phyloP scores from a whole-genome alignment of 177 flowering plant species.

The Vitis hybrid region DNA sequence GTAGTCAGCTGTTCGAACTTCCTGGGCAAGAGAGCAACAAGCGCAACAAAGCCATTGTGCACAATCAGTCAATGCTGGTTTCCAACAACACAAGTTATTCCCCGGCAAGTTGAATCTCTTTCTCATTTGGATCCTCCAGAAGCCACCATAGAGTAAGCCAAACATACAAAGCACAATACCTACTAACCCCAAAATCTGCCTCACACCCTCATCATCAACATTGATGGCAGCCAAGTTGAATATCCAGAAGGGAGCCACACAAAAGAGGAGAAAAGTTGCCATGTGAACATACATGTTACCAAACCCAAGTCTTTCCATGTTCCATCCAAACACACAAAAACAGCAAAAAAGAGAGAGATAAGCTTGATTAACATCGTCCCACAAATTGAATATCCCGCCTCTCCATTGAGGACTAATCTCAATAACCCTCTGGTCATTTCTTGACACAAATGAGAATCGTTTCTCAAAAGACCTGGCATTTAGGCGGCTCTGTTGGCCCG shows the following conservation, averaged over 20 bases:
- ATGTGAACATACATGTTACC: conserved; percentile 96
- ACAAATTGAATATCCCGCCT: conserved; percentile 75
- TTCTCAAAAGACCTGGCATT: conserved; percentile 44
- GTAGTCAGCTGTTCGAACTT: conserved; percentile 75
- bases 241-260: conserved; percentile 87
- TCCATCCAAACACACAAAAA: conserved; percentile 95
- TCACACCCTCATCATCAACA: conserved; percentile 58
- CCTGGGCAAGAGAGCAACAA: conserved; percentile 91
- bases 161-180: conserved; percentile 75
- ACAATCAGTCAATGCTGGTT: conserved; percentile 67
- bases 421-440: conserved; percentile 37
- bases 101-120: conserved; percentile 78
- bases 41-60: conserved; percentile 86
- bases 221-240: conserved; percentile 82
- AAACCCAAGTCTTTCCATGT: conserved; percentile 93
- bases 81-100: conserved; percentile 54
- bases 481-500: conserved; percentile 14
- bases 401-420: conserved; percentile 72
- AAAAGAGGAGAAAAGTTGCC: conserved; percentile 77
- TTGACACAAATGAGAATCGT: conserved; percentile 67
- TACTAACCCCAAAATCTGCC: conserved; percentile 49
- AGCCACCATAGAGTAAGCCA: conserved; percentile 92
- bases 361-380: conserved; percentile 81
- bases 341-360: conserved; percentile 81
- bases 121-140: conserved; percentile 96